Evolutionary conservation across 2,329 filamentous ascomycete species (phyloP), one percentile per base, ranked within the genome.

Genomic region (Phyllosticta citribraziliensis): DNA sequence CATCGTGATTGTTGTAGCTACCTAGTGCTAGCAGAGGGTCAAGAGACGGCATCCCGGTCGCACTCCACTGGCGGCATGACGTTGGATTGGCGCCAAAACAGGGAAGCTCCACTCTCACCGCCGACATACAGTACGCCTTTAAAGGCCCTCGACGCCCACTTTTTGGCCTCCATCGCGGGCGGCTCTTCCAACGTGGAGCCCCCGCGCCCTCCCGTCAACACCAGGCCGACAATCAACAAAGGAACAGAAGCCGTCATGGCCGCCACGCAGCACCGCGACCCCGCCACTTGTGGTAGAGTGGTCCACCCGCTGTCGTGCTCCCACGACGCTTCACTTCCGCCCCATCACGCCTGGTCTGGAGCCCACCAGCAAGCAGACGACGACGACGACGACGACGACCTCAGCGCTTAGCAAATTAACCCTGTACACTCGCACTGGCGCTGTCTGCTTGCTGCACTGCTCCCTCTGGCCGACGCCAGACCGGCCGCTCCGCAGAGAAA

Each of bases 401-500:
- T n/a, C 40, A n/a, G 40, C 40, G 40, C 40, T 47, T 47, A 47
- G 12, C 14, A 17, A 47, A 47, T 47, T 47, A 47, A 47, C 40
- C 40, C 40, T n/a, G 40, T 47, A 5, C 22, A 20, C 17, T 27
- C 40, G 55, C 55, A 11, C 51, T 62, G 63, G 64, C 66, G 63
- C 65, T 53, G 63, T 65, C 56, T 61, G 56, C 51, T 58, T 62
- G 63, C 69, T 69, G 63, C 69, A 69, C 70, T 67, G 68, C 65
- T 64, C 69, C 70, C 69, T 73, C 70, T 71, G 65, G 66, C 66
- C 67, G 65, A 67, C 70, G 64, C 69, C 72, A 73, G 68, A 67
- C 68, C 66, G 69, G 64, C 68, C 67, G 65, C 64, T 67, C 66
- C 63, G 65, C 68, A 68, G 66, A 66, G 70, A 67, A 70, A 70